These are phyloP conservation scores for Mallotus repandus DNA, from an alignment of 441 rosid genomes.

Conservation along the genomic window DNA sequence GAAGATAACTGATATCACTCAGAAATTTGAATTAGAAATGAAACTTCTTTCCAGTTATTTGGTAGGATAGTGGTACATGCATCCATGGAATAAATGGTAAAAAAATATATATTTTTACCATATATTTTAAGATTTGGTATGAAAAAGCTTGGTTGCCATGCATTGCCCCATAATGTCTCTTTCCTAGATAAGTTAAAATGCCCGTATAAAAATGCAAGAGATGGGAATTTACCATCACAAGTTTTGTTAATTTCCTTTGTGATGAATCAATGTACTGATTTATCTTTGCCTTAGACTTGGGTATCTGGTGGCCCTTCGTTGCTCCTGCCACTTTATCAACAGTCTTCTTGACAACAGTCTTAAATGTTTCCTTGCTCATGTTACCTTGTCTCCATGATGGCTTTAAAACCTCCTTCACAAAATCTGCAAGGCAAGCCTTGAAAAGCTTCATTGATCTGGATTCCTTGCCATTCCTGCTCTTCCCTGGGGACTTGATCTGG, in stretches of 20 bases:
- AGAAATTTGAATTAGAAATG: neutral
- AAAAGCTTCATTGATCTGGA: slow-evolving; percentile 72
- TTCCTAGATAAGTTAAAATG: slow-evolving; percentile 8
- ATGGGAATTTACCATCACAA: slow-evolving; percentile 67
- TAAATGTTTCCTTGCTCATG: slow-evolving; percentile 96
- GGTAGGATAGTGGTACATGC: neutral
- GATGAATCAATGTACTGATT: slow-evolving; percentile 77
- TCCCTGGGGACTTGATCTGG: slow-evolving; percentile 54
- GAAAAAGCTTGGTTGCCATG: neutral
- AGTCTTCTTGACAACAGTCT: slow-evolving; percentile 84
- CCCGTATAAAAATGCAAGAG: slow-evolving; percentile 3
- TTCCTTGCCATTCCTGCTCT: slow-evolving; percentile 54
- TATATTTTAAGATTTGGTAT: no score
- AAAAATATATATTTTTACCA: neutral
- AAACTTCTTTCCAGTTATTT: neutral
- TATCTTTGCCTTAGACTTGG: slow-evolving; percentile 77
- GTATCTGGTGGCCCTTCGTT: slow-evolving; percentile 69
- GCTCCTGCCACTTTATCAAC: slow-evolving; percentile 88
- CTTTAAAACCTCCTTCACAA: slow-evolving; percentile 82
- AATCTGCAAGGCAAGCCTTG: slow-evolving; percentile 66
- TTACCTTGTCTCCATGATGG: slow-evolving; percentile 93
- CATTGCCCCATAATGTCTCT: neutral
- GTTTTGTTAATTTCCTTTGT: slow-evolving; percentile 73
- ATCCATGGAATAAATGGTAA: neutral
- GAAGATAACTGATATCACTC: neutral